Conservation (phyloP, 192 early-diverging fungal species). For the Coemansia sp. region DNA sequence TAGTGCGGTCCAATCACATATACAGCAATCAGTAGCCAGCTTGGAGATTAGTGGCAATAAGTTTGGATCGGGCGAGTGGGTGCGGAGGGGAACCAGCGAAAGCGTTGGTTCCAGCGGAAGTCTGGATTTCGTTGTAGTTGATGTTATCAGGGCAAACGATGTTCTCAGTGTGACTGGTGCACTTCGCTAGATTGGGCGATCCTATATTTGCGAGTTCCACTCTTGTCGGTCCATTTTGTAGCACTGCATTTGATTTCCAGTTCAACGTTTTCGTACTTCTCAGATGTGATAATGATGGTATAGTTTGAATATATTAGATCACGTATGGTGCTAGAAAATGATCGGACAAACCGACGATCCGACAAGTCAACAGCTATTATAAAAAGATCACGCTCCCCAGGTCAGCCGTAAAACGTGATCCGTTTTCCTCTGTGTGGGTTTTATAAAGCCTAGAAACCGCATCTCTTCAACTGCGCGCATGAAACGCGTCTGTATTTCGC, state of each 20-base stretch:
- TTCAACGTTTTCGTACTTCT: too few relatives aligned
- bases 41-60: slow-evolving; percentile 22
- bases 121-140: slow-evolving; percentile 73
- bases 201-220: not conserved
- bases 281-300: not conserved
- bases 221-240: too few relatives aligned
- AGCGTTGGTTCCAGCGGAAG: slow-evolving; percentile 66
- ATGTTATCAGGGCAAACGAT: slow-evolving; percentile 77
- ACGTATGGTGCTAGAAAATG: not conserved
- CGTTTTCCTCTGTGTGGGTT: slow-evolving; percentile 83
- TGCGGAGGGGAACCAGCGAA: slow-evolving; percentile 65
- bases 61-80: slow-evolving; percentile 67
- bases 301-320: not conserved
- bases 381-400: slow-evolving; percentile 59
- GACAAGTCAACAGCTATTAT: not conserved
- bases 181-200: slow-evolving; percentile 32
- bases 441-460: slow-evolving; percentile 88
- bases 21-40: not conserved
- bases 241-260: too few relatives aligned
- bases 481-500: slow-evolving; percentile 80
- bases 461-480: slow-evolving; percentile 81
- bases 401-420: slow-evolving; percentile 90
- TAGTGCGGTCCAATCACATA: not conserved
- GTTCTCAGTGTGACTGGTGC: slow-evolving; percentile 83
- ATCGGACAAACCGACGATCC: not conserved